Conservation (phyloP, 306 rosid species). For the Ormosia semicastrata region DNA sequence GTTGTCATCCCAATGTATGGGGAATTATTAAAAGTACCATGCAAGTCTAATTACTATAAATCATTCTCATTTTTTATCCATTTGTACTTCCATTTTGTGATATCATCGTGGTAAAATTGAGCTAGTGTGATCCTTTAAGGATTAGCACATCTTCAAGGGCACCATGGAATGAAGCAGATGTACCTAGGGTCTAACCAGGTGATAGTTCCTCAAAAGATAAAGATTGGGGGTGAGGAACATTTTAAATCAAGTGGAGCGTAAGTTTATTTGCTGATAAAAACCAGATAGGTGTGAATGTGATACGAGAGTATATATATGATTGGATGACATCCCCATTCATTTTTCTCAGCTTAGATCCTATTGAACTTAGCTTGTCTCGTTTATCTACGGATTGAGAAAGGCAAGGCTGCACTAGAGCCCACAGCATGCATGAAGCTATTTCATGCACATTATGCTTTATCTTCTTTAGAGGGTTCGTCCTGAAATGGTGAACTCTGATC, state of each 20-base stretch:
- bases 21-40: background rate
- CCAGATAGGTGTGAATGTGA: background rate
- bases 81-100: background rate
- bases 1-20: conserved; percentile 18
- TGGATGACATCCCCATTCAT: background rate
- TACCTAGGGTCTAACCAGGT: background rate
- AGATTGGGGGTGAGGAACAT: background rate
- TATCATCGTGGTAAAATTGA: background rate
- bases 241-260: background rate
- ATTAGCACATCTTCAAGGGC: background rate
- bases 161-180: background rate
- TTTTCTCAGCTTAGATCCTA: background rate
- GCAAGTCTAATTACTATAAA: background rate
- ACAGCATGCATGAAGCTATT: background rate
- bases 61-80: background rate
- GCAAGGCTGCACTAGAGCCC: background rate
- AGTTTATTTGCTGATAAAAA: background rate
- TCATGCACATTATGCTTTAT: background rate
- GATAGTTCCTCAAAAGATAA: background rate
- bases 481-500: background rate
- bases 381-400: background rate
- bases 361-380: background rate
- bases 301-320: background rate
- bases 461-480: background rate
- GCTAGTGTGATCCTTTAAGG: background rate